A percentile compares a stretch with the other conserved stretches of the same genome.
These are phyloP conservation scores for Paecilomyces sp. DNA, from an alignment of 2,329 filamentous ascomycete genomes.

Conservation along the genomic window DNA sequence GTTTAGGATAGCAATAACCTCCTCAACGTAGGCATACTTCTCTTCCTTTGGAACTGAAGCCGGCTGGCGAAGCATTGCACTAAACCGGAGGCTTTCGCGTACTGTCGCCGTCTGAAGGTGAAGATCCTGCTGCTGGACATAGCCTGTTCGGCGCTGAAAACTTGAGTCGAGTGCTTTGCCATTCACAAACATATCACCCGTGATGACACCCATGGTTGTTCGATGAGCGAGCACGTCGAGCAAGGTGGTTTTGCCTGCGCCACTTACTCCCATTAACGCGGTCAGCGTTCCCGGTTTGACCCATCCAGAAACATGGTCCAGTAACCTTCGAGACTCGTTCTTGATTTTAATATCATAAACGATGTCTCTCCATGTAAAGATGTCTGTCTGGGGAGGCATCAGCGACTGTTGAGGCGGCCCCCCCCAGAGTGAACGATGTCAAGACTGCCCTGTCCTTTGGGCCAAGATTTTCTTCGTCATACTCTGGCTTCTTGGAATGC, in stretches of 20 bases:
- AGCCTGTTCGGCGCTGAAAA: conserved; percentile 27
- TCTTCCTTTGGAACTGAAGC: conserved; percentile 61
- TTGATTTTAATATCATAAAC: conserved; percentile 77
- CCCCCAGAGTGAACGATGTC: too few relatives aligned
- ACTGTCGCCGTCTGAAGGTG: conserved; percentile 80
- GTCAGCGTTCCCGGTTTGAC: conserved; percentile 87
- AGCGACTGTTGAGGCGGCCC: too few relatives aligned
- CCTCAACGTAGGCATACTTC: conserved; percentile 77
- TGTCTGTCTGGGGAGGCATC: conserved; percentile 49
- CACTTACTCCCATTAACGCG: conserved; percentile 82
- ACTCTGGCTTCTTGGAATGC: too few relatives aligned
- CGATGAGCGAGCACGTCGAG: conserved; percentile 78
- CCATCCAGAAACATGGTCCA: conserved; percentile 84
- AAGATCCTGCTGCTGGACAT: conserved; percentile 81
- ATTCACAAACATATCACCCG: conserved; percentile 75
- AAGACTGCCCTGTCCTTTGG: too few relatives aligned
- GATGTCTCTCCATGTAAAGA: conserved; percentile 79
- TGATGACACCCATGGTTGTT: conserved; percentile 78
- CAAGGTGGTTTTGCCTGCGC: conserved; percentile 84
- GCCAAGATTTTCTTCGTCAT: too few relatives aligned
- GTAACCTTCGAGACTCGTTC: conserved; percentile 61
- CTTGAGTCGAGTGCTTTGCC: conserved; percentile 56
- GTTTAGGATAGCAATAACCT: conserved; percentile 53
- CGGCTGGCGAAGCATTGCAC: conserved; percentile 75
- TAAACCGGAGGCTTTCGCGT: conserved; percentile 78